Base-by-base conservation (phyloP, 768 basidiomycete species). In the Lactarius hatsudake region DNA sequence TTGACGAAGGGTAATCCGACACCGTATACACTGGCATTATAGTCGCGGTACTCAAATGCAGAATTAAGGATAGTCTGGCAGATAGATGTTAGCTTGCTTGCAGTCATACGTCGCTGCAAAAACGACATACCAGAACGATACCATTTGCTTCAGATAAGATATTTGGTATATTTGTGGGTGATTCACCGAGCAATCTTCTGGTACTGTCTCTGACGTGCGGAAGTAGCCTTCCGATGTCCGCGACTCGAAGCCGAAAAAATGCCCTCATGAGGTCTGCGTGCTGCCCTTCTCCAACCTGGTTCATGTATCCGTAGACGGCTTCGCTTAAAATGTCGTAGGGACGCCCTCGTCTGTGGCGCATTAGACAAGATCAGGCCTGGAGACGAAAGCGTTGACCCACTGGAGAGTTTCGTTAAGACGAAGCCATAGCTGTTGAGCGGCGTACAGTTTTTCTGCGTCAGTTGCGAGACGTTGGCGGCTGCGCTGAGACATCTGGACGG, bases 381-480 rank as follows among this genome's bases (percentile, higher is more conserved):
- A 23, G 15, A 10, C 43, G 42, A 18, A 26, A 43, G 53, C 20
- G 2, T 48, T 28, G 5, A 77, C 86, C 62, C 73, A 90, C 90
- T 81, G 79, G 34, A 92, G 79, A 34, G 85, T 79, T 51, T 88
- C 86, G 69, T 91, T 91, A 73, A 92, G 84, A 70, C 79, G 79
- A n/a, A 84, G 66, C 96, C 96, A 97, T 28, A 97, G 79, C 48
- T 91, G 88, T 67, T 88, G 86, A 5, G 85, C 87, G 2, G 93
- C 90, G 68, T 88, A 88, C 20, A 96, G 80, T 72, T 92, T 93
- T 77, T 97, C 96, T 1, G 93, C 93, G 73, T 97, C 91, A 23
- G 82, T 84, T 43, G 87, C 88, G 20, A 98, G 79, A 32, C 82
- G 81, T 72, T 94, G 87, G 23, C 94, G 85, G 66, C 87, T 86